These are phyloP conservation scores for Xylaria flabelliformis DNA, from an alignment of 495 filamentous ascomycete species.

Conservation along the genomic window DNA sequence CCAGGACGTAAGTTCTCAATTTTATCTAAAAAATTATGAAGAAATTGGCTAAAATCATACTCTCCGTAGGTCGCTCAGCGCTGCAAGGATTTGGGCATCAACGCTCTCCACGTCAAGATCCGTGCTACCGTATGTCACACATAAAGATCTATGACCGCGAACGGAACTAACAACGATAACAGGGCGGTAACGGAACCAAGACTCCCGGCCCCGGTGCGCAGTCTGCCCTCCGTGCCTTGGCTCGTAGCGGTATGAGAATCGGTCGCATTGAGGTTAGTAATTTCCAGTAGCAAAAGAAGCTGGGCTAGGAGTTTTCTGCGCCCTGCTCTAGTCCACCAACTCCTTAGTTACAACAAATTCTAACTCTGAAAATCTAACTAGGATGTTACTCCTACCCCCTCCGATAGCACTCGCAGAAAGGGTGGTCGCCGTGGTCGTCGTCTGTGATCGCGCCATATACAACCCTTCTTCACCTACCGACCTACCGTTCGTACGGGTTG, in stretches of 20 bases:
- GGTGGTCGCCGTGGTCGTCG: conserved; percentile 99
- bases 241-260: conserved; percentile 99
- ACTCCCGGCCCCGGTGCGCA: conserved; percentile 98
- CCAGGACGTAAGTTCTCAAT: conserved; percentile 64
- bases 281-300: background rate
- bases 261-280: conserved; percentile 78
- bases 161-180: conserved; percentile 3
- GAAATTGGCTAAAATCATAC: background rate
- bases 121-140: conserved; percentile 91
- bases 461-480: conserved; percentile 26
- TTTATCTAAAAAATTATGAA: background rate
- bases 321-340: background rate
- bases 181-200: conserved; percentile 92
- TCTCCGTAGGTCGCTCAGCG: conserved; percentile 69
- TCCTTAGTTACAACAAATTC: background rate
- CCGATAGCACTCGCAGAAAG: conserved; percentile 98
- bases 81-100: conserved; percentile 99
- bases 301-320: background rate
- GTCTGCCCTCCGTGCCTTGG: conserved; percentile 97
- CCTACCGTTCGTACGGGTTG: conserved; percentile 34
- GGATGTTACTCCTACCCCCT: conserved; percentile 98
- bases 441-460: conserved; percentile 70
- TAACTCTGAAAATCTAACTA: background rate
- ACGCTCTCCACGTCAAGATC: conserved; percentile 99
- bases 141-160: background rate